Evolutionary conservation across 768 basidiomycete genomes (phyloP).

Genomic region (Suillus spraguei): DNA sequence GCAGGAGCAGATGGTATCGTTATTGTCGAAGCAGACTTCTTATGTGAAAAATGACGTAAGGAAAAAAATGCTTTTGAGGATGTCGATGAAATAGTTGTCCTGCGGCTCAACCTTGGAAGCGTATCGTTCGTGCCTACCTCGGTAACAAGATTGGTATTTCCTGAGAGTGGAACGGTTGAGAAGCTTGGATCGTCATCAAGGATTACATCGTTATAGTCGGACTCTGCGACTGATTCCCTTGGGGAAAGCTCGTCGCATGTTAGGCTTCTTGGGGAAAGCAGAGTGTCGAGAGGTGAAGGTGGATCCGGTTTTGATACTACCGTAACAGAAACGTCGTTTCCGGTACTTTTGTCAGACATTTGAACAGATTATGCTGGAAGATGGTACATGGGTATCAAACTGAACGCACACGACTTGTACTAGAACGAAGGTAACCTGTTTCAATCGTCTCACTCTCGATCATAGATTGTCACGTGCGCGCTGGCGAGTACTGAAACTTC

Average conservation of each 20-base stretch:
- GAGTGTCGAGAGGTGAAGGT: conserved; percentile 41
- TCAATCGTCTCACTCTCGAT: background rate
- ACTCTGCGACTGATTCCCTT: conserved; percentile 50
- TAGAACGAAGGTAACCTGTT: background rate
- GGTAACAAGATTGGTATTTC: conserved; percentile 15
- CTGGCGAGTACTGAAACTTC: background rate
- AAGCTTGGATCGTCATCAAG: conserved; percentile 50
- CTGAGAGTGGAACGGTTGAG: conserved; percentile 48
- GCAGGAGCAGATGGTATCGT: conserved; percentile 48
- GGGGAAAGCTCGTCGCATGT: conserved; percentile 32
- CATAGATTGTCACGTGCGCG: background rate
- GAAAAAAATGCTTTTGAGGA: conserved; percentile 22
- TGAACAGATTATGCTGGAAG: conserved; percentile 13
- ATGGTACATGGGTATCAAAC: conserved; percentile 16
- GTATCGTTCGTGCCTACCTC: conserved; percentile 24
- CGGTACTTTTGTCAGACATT: conserved; percentile 23
- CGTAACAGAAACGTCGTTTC: conserved; percentile 14
- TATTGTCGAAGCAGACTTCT: conserved; percentile 62
- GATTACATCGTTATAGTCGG: conserved; percentile 67
- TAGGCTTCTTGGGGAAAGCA: conserved; percentile 51
- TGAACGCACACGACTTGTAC: background rate
- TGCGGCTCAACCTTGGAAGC: conserved; percentile 25
- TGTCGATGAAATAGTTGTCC: conserved; percentile 33
- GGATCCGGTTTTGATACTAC: conserved; percentile 17
- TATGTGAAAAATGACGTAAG: conserved; percentile 45